Conservation (phyloP, 2,329 filamentous ascomycete species). For the Penicillium decumbens region DNA sequence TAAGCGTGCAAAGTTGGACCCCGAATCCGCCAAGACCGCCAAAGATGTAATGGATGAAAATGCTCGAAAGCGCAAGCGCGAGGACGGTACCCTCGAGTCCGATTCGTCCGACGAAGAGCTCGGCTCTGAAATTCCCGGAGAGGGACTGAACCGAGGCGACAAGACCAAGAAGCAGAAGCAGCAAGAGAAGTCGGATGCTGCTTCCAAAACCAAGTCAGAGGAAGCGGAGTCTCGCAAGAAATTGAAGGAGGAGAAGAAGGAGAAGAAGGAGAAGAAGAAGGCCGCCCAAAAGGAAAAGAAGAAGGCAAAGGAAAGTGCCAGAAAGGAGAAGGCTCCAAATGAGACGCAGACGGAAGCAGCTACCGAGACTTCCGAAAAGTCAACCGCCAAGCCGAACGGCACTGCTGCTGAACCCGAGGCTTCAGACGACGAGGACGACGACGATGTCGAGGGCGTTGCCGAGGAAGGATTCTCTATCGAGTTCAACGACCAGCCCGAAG, state of each 20-base stretch:
- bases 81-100: constrained; percentile 53
- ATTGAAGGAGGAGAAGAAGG: constrained; percentile 38
- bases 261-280: constrained; percentile 41
- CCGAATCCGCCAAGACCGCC: constrained; percentile 82
- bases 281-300: constrained; percentile 48
- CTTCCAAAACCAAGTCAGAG: constrained; percentile 24
- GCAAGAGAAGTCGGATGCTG: constrained; percentile 28
- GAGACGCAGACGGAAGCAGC: constrained; percentile 21
- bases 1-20: constrained; percentile 84
- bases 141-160: constrained; percentile 55
- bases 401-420: constrained; percentile 18
- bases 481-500: constrained; percentile 39
- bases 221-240: constrained; percentile 37
- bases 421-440: constrained; percentile 24
- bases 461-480: constrained; percentile 51
- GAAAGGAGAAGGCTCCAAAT: constrained; percentile 32
- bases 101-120: constrained; percentile 46
- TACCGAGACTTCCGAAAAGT: constrained; percentile 19
- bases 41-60: constrained; percentile 93
- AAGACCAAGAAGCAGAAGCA: constrained; percentile 55
- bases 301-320: constrained; percentile 41
- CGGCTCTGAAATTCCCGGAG: constrained; percentile 50
- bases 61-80: constrained; percentile 70
- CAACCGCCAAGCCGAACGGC: constrained; percentile 18
- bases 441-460: constrained; percentile 33